phyloP scores from a whole-genome alignment of 352 stramenopile species.

The Globisporangium nagaii region DNA sequence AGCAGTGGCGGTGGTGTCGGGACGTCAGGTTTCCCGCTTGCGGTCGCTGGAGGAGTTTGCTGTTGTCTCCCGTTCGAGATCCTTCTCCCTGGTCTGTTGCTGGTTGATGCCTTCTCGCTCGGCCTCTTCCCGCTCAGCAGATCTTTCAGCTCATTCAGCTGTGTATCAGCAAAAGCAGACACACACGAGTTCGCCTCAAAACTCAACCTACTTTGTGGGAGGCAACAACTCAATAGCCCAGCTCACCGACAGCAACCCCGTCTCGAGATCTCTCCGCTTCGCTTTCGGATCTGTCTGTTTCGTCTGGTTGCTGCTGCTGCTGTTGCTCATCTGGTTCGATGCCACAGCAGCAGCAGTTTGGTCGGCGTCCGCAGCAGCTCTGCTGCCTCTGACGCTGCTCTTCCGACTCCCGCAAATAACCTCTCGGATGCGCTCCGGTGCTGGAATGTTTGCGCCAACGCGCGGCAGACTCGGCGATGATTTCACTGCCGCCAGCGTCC shows the following conservation, averaged over 20 bases:
- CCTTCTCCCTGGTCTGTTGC: not conserved
- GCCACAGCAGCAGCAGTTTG: not conserved
- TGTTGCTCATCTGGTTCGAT: not conserved
- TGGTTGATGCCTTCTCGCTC: not conserved
- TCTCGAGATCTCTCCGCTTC: slow-evolving; percentile 17
- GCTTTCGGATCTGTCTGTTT: not conserved
- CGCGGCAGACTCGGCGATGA: slow-evolving; percentile 4
- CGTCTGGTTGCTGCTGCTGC: slow-evolving; percentile 3
- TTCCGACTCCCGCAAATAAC: slow-evolving; percentile 5
- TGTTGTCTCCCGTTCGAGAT: not conserved
- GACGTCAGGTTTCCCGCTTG: not conserved
- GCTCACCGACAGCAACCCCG: slow-evolving; percentile 38
- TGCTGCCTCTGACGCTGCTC: not conserved
- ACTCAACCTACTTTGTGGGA: too few species aligned
- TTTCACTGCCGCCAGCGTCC: slow-evolving; percentile 10
- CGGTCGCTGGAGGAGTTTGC: not conserved
- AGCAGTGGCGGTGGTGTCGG: not conserved
- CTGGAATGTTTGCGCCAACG: slow-evolving; percentile 1
- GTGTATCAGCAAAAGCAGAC: not conserved
- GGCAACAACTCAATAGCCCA: not conserved
- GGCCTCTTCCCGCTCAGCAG: slow-evolving; percentile 29
- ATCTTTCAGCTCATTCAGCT: slow-evolving; percentile 46
- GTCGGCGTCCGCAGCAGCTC: not conserved
- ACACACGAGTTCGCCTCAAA: too few species aligned
- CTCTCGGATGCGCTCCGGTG: slow-evolving; percentile 17